Conservation (phyloP, 495 filamentous ascomycete species). For the Trichoderma asperelloides region DNA sequence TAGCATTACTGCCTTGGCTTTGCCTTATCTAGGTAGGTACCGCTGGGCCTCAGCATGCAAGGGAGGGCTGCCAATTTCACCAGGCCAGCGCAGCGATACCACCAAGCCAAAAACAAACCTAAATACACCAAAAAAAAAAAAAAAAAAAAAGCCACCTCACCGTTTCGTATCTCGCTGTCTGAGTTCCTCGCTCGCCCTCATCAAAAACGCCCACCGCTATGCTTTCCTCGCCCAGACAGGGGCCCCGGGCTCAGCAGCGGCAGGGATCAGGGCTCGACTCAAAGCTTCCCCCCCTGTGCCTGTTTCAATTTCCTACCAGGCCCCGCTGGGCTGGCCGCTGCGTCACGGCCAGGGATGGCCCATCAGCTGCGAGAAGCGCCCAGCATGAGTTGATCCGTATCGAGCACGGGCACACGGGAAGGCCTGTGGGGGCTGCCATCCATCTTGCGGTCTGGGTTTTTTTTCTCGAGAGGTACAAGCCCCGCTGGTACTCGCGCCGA, state of each 20-base stretch:
- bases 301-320: slow-evolving; percentile 9
- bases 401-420: background rate
- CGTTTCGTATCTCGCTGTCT: background rate
- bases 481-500: background rate
- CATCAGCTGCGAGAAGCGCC: slow-evolving; percentile 5
- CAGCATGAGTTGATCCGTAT: background rate
- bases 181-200: background rate
- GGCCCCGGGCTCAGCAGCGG: background rate
- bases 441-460: slow-evolving; percentile 6
- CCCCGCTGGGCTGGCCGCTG: slow-evolving; percentile 7
- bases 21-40: no score
- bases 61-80: no score
- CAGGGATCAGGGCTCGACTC: slow-evolving; percentile 6
- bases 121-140: no score
- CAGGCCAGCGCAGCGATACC: no score
- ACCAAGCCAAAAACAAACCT: no score
- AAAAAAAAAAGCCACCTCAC: background rate
- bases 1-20: no score
- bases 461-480: background rate
- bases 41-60: no score
- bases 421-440: slow-evolving; percentile 1
- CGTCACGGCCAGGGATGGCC: background rate
- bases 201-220: background rate
- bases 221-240: background rate
- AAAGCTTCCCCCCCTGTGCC: background rate